Base-by-base conservation (phyloP, 2,329 filamentous ascomycete species). In the Rhynchosporium graminicola region DNA sequence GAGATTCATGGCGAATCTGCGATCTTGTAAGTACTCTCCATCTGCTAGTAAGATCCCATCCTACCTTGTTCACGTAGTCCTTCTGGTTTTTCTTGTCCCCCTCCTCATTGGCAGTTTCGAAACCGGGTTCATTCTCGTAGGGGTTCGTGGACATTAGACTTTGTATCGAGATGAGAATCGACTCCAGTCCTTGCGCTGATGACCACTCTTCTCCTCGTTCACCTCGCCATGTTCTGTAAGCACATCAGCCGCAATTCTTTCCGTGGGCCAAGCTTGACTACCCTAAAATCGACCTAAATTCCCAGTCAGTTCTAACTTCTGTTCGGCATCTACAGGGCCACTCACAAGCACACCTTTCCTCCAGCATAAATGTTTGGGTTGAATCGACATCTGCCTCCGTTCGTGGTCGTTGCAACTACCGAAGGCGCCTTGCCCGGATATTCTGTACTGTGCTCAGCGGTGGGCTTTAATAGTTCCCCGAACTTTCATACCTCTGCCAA, bases 121-220 rank as follows among this genome's bases (percentile, higher is more conserved):
- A 97, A 5, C 95, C 95, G 1, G 95, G 95, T 74, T 99, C 95
- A 71, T 98, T 97, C 74, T 95, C 91, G 76, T 97, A 98, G 0
- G 94, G 95, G 70, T 97, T 97, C 33, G 86, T 79, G 0, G 92
- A 97, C 89, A 99, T 93, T 50, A 99, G 80, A 75, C 93, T 97
- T 76, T 99, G 95, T 62, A 99, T 97, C 4, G 94, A 98, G 59
- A 98, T 85, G 54, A 99, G 77, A 55, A 98, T 91, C 0, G 94
- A 98, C 75, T 98, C 95, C 0, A 99, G 81, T 6, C 95, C 94
- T 75, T 98, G 95, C 0, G 94, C 95, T 15, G 93, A 92, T 15
- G 93, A 97, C 95, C 95, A 99, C 75, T 97, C 88, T 76, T 98
- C 95, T 60, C 93, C 92, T 15, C 86, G 83, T 72, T 97, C 89